A percentile compares a stretch with the other conserved stretches of the same genome.
phyloP scores from a whole-genome alignment of 2,329 filamentous ascomycete species.

The Pyrenophora tritici-repentis region DNA sequence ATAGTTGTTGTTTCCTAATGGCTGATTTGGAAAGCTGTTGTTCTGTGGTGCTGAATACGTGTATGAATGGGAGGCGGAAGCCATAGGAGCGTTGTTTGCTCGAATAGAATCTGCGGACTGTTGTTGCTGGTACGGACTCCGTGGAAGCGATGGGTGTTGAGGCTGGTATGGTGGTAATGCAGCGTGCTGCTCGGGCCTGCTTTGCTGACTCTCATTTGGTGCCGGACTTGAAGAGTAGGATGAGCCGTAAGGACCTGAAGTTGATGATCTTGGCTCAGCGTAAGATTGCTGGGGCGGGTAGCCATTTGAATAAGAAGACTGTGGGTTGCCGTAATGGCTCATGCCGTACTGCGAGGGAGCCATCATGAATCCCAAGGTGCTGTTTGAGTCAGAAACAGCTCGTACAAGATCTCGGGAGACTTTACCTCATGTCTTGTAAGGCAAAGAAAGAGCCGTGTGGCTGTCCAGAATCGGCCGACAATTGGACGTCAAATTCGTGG shows the following conservation, averaged over 20 bases:
- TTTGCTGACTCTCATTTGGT: conserved; percentile 30
- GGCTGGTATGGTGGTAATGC: conserved; percentile 41
- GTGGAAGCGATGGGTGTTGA: conserved; percentile 30
- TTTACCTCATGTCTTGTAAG: conserved; percentile 49
- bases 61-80: conserved; percentile 35
- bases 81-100: conserved; percentile 34
- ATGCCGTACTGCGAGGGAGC: conserved; percentile 47
- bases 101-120: conserved; percentile 37
- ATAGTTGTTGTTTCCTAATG: conserved; percentile 39
- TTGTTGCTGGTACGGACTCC: conserved; percentile 44
- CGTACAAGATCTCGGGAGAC: not conserved
- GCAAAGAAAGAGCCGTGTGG: conserved; percentile 28
- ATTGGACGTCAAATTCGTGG: conserved; percentile 26
- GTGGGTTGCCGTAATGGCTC: conserved; percentile 42
- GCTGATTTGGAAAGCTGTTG: conserved; percentile 35
- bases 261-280: conserved; percentile 33
- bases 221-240: conserved; percentile 36
- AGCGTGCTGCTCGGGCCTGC: conserved; percentile 36
- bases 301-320: conserved; percentile 38
- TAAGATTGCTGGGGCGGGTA: conserved; percentile 41
- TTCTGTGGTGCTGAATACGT: conserved; percentile 41
- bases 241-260: conserved; percentile 35
- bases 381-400: conserved; percentile 26
- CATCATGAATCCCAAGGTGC: conserved; percentile 49
- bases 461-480: conserved; percentile 28